Evolutionary conservation across 1,284 basidiomycete genomes (phyloP).

Genomic region (Trametes sp.): DNA sequence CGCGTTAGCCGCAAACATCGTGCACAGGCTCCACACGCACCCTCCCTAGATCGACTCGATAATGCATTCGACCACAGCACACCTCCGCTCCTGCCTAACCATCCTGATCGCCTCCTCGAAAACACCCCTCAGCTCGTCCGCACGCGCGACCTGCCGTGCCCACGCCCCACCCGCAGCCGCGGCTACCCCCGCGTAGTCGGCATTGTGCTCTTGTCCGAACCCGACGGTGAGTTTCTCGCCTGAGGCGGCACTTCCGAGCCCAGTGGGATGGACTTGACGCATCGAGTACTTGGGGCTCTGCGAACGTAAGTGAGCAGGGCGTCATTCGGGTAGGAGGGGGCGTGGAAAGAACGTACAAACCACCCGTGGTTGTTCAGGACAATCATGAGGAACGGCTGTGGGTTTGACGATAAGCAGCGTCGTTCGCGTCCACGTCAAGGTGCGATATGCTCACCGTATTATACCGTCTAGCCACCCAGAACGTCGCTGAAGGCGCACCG

Average conservation of each 20-base stretch:
- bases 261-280: conserved; percentile 66
- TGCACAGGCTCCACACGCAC: not conserved
- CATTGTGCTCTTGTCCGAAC: conserved; percentile 61
- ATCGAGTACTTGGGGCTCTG: conserved; percentile 69
- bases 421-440: not conserved
- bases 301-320: conserved; percentile 1
- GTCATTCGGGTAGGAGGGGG: conserved; percentile 5
- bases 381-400: conserved; percentile 73
- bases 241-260: conserved; percentile 55
- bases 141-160: conserved; percentile 53
- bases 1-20: no score
- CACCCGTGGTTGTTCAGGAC: conserved; percentile 76
- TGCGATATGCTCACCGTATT: conserved; percentile 45
- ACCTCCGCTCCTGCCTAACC: conserved; percentile 62
- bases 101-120: conserved; percentile 60
- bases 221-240: conserved; percentile 63
- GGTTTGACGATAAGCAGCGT: not conserved
- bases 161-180: conserved; percentile 71
- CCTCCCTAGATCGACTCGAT: conserved; percentile 45
- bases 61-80: conserved; percentile 68
- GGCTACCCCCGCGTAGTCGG: conserved; percentile 67
- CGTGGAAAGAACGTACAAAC: conserved; percentile 49
- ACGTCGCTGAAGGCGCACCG: conserved; percentile 66
- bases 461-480: conserved; percentile 75
- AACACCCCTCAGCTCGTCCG: conserved; percentile 48